Conservation (phyloP, 2,329 filamentous ascomycete species). For the Byssochlamys sp. region DNA sequence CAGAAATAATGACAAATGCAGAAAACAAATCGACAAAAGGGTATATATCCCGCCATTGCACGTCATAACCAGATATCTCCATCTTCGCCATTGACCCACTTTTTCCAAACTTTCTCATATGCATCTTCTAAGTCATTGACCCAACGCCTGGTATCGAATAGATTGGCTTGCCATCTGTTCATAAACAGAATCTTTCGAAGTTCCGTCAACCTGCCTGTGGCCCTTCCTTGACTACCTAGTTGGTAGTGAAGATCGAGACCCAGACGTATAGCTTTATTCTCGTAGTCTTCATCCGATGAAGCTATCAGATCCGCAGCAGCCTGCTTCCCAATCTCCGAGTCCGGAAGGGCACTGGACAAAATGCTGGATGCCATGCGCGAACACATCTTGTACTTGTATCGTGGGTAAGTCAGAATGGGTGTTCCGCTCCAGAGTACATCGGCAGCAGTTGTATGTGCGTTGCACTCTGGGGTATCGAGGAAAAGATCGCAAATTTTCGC, state of each 20-base stretch:
- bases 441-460: slow-evolving; percentile 92
- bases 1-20: slow-evolving; percentile 3
- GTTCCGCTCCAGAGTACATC: slow-evolving; percentile 96
- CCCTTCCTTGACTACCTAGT: slow-evolving; percentile 23
- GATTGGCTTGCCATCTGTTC: slow-evolving; percentile 70
- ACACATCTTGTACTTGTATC: slow-evolving; percentile 98
- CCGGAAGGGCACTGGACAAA: slow-evolving; percentile 76
- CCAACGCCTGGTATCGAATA: slow-evolving; percentile 90
- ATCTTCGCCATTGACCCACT: slow-evolving; percentile 77
- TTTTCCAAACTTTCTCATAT: slow-evolving; percentile 78
- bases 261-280: slow-evolving; percentile 62
- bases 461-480: slow-evolving; percentile 93
- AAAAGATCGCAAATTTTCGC: slow-evolving; percentile 90
- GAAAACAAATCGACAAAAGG: slow-evolving; percentile 6
- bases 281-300: slow-evolving; percentile 69
- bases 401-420: slow-evolving; percentile 76
- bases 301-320: slow-evolving; percentile 71
- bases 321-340: slow-evolving; percentile 53
- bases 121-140: slow-evolving; percentile 79
- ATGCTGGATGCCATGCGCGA: slow-evolving; percentile 96
- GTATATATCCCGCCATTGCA: slow-evolving; percentile 6
- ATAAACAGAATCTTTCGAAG: slow-evolving; percentile 74
- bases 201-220: slow-evolving; percentile 61
- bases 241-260: slow-evolving; percentile 55
- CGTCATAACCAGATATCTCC: slow-evolving; percentile 76